Conservation (phyloP, 805 yeast species). For the Lachancea sp. region DNA sequence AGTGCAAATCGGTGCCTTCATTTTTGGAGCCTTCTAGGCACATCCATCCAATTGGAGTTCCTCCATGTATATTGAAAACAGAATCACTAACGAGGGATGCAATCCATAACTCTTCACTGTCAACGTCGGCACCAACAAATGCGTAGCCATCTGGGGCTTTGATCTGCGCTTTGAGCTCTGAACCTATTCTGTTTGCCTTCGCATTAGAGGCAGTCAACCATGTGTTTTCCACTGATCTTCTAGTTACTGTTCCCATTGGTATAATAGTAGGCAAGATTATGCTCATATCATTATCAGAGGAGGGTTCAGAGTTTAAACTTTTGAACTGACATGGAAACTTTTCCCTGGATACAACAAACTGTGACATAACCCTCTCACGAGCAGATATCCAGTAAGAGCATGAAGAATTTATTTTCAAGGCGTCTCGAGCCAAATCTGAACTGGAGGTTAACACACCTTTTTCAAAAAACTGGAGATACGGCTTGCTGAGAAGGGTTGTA, state of each 20-base stretch:
- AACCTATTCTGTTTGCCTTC: constrained; percentile 76
- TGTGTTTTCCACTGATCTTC: constrained; percentile 94
- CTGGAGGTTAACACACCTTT: constrained; percentile 66
- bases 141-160: constrained; percentile 83
- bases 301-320: constrained; percentile 9
- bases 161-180: constrained; percentile 83
- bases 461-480: constrained; percentile 65
- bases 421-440: constrained; percentile 66
- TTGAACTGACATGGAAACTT: constrained; percentile 26
- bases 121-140: constrained; percentile 98
- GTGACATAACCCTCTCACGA: constrained; percentile 74
- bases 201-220: constrained; percentile 98
- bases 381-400: constrained; percentile 93
- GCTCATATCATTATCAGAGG: constrained; percentile 40
- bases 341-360: constrained; percentile 67
- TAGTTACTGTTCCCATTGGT: constrained; percentile 94
- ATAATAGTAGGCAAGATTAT: constrained; percentile 77
- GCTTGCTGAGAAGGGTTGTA: constrained; percentile 70
- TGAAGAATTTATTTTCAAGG: constrained; percentile 65
- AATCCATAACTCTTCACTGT: constrained; percentile 97
- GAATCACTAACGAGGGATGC: constrained; percentile 94
- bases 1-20: constrained; percentile 91
- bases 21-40: constrained; percentile 90
- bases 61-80: constrained; percentile 82
- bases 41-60: constrained; percentile 99